Conservation (phyloP, 495 filamentous ascomycete genomes). For the Lophiotrema nucula region DNA sequence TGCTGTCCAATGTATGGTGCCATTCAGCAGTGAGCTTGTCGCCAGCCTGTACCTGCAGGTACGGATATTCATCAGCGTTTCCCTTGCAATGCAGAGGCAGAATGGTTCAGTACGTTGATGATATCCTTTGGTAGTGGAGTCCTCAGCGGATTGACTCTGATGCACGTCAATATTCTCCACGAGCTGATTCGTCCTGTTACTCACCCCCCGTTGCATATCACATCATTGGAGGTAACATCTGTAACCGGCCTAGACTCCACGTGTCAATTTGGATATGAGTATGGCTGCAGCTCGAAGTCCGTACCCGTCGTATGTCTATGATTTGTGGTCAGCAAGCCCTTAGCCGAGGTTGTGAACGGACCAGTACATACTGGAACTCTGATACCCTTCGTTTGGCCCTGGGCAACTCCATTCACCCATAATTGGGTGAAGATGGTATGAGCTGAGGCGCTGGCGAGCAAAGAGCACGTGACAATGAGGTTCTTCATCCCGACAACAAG, state of each 20-base stretch:
- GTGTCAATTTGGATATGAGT: slow-evolving; percentile 21
- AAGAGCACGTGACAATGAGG: slow-evolving; percentile 10
- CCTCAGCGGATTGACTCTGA: slow-evolving; percentile 23
- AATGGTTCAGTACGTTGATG: slow-evolving; percentile 22
- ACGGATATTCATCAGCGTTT: neutral
- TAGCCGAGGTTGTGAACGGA: neutral
- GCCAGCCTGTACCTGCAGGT: slow-evolving; percentile 22
- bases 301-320: slow-evolving; percentile 29
- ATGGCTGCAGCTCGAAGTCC: slow-evolving; percentile 6
- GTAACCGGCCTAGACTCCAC: slow-evolving; percentile 26
- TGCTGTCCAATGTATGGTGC: slow-evolving; percentile 22
- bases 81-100: neutral
- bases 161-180: slow-evolving; percentile 23
- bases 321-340: slow-evolving; percentile 16
- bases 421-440: slow-evolving; percentile 29
- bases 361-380: slow-evolving; percentile 16
- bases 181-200: neutral
- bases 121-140: slow-evolving; percentile 25
- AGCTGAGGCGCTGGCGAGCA: slow-evolving; percentile 17
- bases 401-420: slow-evolving; percentile 21
- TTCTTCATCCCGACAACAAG: slow-evolving; percentile 18
- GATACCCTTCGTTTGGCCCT: slow-evolving; percentile 29
- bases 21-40: slow-evolving; percentile 29
- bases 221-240: slow-evolving; percentile 28
- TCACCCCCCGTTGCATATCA: slow-evolving; percentile 27